Evolutionary conservation across 176 grass and related monocot genomes (phyloP), one percentile per base, ranked within the genome.

Genomic region (Cenchrus americanus): DNA sequence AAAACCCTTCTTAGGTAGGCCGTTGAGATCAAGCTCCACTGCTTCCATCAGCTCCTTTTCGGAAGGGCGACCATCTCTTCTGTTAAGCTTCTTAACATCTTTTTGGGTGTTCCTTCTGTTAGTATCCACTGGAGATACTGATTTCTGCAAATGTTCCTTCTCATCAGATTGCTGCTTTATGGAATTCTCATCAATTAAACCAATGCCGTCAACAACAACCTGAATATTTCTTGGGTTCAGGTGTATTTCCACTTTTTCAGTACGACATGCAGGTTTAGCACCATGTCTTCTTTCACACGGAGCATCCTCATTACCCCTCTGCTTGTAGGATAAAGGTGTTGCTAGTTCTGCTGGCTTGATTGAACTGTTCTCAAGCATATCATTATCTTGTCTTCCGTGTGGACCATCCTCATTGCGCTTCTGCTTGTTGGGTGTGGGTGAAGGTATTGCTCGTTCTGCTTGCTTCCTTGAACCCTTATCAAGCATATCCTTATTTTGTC

Each of bases 21-120:
- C 87, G 76, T 86, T 62, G 18, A 87, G 85, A 55, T 90, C 89
- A 76, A 90, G 78, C 83, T 89, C 73, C 8, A 90, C 87, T 71
- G 77, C 84, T 69, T 83, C 87, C 80, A 89, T 75, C 60, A 87
- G 58, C 32, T 73, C 80, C 55, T 73, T 79, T 75, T 80, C 68
- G 0, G 48, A 75, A 73, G 80, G 84, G 10, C 55, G 54, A 14
- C 0, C 4, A 55, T 73, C 66, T 62, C 77, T 89, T 66, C 71
- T 82, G 49, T 41, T 72, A 68, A 76, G 21, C 80, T 82, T 92
- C 18, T 66, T 66, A 53, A 61, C 81, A 89, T 85, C 89, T 62
- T 82, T 88, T 53, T 82, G 60, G 80, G 41, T 40, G 34, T 84
- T 50, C 41, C 73, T 85, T 80, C 19, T 66, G 80, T 78, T 84